Conservation (phyloP, 2,329 filamentous ascomycete genomes). For the Aspergillus sp. region DNA sequence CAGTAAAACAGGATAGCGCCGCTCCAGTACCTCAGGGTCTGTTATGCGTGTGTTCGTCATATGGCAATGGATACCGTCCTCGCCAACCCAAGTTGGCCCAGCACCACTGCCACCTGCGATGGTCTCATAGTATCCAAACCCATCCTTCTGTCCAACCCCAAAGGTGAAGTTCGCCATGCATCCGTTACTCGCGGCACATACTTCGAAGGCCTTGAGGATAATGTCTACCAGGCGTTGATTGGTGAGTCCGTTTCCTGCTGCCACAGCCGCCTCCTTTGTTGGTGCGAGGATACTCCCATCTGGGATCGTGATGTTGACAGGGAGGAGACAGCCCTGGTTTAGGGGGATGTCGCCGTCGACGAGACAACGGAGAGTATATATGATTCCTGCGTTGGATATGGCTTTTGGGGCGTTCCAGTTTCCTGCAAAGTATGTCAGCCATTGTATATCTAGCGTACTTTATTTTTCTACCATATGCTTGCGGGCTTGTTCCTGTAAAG, state of each 20-base stretch:
- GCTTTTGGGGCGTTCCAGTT: constrained; percentile 81
- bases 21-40: constrained; percentile 78
- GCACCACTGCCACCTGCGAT: constrained; percentile 80
- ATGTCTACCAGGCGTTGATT: constrained; percentile 79
- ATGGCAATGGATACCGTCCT: constrained; percentile 75
- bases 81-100: constrained; percentile 72
- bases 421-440: too few relatives aligned
- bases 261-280: constrained; percentile 74
- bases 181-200: constrained; percentile 76
- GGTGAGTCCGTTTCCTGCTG: constrained; percentile 80
- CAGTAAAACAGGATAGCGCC: constrained; percentile 74
- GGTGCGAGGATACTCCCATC: constrained; percentile 73
- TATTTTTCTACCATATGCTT: constrained; percentile 73
- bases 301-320: constrained; percentile 69
- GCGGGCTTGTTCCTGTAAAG: constrained; percentile 73
- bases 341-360: constrained; percentile 80
- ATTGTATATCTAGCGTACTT: too few relatives aligned
- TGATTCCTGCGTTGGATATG: constrained; percentile 80
- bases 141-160: constrained; percentile 67
- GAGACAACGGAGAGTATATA: constrained; percentile 79
- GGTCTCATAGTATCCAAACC: constrained; percentile 87
- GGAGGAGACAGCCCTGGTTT: constrained; percentile 80
- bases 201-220: constrained; percentile 75
- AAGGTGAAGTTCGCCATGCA: constrained; percentile 86
- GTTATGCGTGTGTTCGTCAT: constrained; percentile 90